Evolutionary conservation across 768 basidiomycete genomes (phyloP).

Genomic region (Macrolepiota albuminosa): DNA sequence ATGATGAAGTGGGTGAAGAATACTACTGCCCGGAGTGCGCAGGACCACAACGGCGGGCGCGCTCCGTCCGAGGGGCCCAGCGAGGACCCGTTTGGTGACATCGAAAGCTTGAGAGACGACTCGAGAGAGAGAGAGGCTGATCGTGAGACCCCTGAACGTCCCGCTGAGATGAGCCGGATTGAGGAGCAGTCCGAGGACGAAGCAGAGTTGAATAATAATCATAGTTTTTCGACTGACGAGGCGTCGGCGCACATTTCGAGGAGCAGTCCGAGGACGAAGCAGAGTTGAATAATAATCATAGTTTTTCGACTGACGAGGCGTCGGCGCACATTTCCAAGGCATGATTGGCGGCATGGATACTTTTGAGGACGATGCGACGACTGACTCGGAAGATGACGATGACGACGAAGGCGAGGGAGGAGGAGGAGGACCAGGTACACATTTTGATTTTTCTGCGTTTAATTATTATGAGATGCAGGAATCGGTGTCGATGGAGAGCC

Average conservation of each 20-base stretch:
- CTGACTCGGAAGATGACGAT: slow-evolving; percentile 48
- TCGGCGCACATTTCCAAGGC: slow-evolving; percentile 45
- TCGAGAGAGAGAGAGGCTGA: slow-evolving; percentile 30
- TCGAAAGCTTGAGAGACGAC: slow-evolving; percentile 80
- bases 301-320: slow-evolving; percentile 68
- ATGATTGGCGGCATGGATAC: slow-evolving; percentile 43
- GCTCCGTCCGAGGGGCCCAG: slow-evolving; percentile 45
- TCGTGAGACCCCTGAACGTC: slow-evolving; percentile 12
- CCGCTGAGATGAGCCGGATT: slow-evolving; percentile 41
- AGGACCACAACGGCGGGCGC: slow-evolving; percentile 20
- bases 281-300: slow-evolving; percentile 59
- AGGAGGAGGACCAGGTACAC: slow-evolving; percentile 22
- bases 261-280: slow-evolving; percentile 55
- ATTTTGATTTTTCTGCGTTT: slow-evolving; percentile 28
- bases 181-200: slow-evolving; percentile 55
- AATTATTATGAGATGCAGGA: slow-evolving; percentile 27
- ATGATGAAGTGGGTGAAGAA: slow-evolving; percentile 85
- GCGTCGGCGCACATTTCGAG: slow-evolving; percentile 50
- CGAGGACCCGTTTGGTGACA: slow-evolving; percentile 89
- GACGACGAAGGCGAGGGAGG: neutral
- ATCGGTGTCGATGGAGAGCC: slow-evolving; percentile 11
- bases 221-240: slow-evolving; percentile 68
- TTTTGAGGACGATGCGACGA: slow-evolving; percentile 37
- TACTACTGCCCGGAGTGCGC: slow-evolving; percentile 33
- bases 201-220: slow-evolving; percentile 46